Base-by-base conservation (phyloP, 345 rosid genomes). In the Geranium rotundifolium region DNA sequence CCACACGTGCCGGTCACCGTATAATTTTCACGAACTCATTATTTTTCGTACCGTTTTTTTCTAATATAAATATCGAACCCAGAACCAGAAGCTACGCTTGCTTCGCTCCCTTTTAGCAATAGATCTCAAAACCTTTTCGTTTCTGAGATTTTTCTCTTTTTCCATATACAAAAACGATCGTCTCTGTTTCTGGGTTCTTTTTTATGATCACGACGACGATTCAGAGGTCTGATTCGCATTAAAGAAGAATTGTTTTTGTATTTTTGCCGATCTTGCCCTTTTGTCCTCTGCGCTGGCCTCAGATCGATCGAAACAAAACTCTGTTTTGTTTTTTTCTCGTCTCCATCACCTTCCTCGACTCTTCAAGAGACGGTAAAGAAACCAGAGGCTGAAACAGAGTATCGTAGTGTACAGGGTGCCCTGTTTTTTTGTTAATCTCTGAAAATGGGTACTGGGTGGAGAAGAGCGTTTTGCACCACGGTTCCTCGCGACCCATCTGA, bases 381-480 rank as follows among this genome's bases (percentile, higher is more conserved):
- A 23, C 27, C 27, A 23, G 27, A 23, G 2, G 2, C 27, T 23
- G 41, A 34, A 34, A 34, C 7, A 34, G 41, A 34, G 41, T 34
- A 34, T 34, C 4, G 6, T 34, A 4, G 7, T 34, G n/a, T n/a
- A n/a, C n/a, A n/a, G n/a, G n/a, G n/a, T 34, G 7, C 41, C 3
- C 41, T 34, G 41, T 34, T 34, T 34, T 34, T 5, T 4, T 34
- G 6, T 8, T 34, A 7, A 31, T 34, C 41, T 34, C 41, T 46
- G 8, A 67, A 63, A 56, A 91, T 89, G 98, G 95, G 92, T 57
- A 89, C 96, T 16, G 90, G 98, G 58, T 91, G 96, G 98, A 86
- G 98, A 70, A 84, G 89, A 78, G 98, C 98, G 18, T 91, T 91
- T 71, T 91, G 98, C 80, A 89, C 92, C 4, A 79, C 91, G 16